phyloP scores from a whole-genome alignment of 768 basidiomycete species.

The Auricularia auricula-judae region DNA sequence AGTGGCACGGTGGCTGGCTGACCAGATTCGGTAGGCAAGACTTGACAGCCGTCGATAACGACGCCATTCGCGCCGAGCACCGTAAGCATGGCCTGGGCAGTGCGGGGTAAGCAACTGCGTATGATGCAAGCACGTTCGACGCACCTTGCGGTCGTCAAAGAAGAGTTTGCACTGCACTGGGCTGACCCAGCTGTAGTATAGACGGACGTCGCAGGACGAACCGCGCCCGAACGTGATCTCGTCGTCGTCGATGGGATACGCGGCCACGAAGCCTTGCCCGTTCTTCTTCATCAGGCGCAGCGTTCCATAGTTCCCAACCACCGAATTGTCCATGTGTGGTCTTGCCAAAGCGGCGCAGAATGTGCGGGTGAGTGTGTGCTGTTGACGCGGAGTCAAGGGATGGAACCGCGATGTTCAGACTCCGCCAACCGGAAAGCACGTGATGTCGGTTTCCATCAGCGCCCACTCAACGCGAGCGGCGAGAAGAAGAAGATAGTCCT shows the following conservation, averaged over 20 bases:
- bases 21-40: slow-evolving; percentile 34
- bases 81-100: slow-evolving; percentile 49
- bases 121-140: slow-evolving; percentile 6
- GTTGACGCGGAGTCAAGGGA: not conserved
- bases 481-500: too few relatives aligned
- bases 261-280: slow-evolving; percentile 39
- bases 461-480: too few relatives aligned
- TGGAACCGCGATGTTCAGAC: too few relatives aligned
- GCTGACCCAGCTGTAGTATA: slow-evolving; percentile 58
- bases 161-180: slow-evolving; percentile 55
- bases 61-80: slow-evolving; percentile 50
- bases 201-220: slow-evolving; percentile 48
- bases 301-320: slow-evolving; percentile 57
- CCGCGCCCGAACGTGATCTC: slow-evolving; percentile 61
- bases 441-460: too few relatives aligned
- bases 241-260: slow-evolving; percentile 63
- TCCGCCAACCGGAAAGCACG: too few relatives aligned
- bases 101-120: not conserved
- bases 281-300: slow-evolving; percentile 49
- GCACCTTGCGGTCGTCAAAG: slow-evolving; percentile 54
- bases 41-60: slow-evolving; percentile 49
- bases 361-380: not conserved
- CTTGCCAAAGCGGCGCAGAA: too few relatives aligned
- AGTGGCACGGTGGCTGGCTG: slow-evolving; percentile 48
- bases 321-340: slow-evolving; percentile 27